Percentiles rank a stretch among this genome's conserved stretches.
Evolutionary conservation across 768 basidiomycete genomes (phyloP).

Genomic region (Rhodotorula sphaerocarpa): DNA sequence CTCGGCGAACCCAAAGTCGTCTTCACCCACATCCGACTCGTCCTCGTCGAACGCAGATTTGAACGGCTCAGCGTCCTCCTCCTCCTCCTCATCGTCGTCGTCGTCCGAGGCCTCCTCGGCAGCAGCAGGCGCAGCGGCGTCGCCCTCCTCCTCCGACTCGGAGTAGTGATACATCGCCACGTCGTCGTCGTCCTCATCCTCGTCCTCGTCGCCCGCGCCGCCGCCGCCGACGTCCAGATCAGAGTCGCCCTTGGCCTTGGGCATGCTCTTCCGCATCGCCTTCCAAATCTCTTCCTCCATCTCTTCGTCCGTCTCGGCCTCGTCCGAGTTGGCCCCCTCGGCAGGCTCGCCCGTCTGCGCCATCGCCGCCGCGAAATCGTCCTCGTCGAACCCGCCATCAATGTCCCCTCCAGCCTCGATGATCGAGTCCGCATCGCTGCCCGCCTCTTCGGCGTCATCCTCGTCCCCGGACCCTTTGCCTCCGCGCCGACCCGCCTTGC

Average conservation of each 20-base stretch:
- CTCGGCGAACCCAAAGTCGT: constrained; percentile 29
- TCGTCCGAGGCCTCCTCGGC: constrained; percentile 5
- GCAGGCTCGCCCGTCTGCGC: not conserved
- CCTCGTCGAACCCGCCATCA: constrained; percentile 11
- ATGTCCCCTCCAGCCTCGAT: constrained; percentile 5
- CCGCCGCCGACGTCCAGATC: constrained; percentile 5
- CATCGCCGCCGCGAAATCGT: constrained; percentile 15
- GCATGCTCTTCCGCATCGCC: constrained; percentile 36
- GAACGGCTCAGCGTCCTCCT: constrained; percentile 20
- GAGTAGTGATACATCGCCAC: constrained; percentile 23
- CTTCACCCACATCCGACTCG: constrained; percentile 17
- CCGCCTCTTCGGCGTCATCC: constrained; percentile 18
- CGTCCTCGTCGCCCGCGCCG: constrained; percentile 7
- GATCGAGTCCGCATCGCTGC: constrained; percentile 18
- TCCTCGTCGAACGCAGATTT: constrained; percentile 33
- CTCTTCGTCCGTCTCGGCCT: constrained; percentile 29
- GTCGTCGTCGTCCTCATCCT: constrained; percentile 29
- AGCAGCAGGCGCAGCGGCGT: not conserved
- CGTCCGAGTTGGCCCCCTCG: constrained; percentile 16
- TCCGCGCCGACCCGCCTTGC: constrained; percentile 28
- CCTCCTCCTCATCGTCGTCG: not conserved
- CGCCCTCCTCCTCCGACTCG: constrained; percentile 18
- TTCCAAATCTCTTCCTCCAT: constrained; percentile 37
- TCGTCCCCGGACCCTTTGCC: constrained; percentile 12
- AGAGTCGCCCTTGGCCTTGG: constrained; percentile 23